Percentiles rank a stretch among this genome's conserved stretches.
phyloP scores from a whole-genome alignment of 352 stramenopile genomes.

The Globisporangium cederbergense region DNA sequence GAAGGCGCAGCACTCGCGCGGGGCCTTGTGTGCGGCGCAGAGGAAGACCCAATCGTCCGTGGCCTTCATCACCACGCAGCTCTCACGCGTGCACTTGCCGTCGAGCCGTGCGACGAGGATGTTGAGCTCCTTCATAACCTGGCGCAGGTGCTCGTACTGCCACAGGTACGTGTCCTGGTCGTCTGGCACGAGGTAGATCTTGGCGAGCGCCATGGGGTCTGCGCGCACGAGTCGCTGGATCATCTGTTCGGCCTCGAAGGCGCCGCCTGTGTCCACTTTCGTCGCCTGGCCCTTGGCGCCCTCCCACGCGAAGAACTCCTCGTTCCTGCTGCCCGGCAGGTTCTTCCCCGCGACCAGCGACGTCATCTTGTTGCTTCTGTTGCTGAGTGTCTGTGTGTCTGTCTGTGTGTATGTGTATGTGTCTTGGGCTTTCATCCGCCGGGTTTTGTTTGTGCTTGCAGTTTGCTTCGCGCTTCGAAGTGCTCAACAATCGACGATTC shows the following conservation, averaged over 20 bases:
- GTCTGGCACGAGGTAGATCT: constrained; percentile 73
- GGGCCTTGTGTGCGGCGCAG: constrained; percentile 77
- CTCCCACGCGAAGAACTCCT: constrained; percentile 82
- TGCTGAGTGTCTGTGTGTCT: too few species aligned
- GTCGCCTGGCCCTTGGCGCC: constrained; percentile 8
- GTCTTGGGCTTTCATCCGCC: too few species aligned
- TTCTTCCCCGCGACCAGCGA: constrained; percentile 67
- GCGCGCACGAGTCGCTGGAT: constrained; percentile 71
- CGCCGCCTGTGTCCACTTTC: constrained; percentile 33
- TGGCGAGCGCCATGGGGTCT: constrained; percentile 47
- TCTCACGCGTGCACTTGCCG: constrained; percentile 62
- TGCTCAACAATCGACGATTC: too few species aligned
- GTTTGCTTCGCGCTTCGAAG: not conserved
- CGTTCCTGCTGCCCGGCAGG: constrained; percentile 62
- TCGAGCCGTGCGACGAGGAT: constrained; percentile 66
- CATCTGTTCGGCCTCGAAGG: constrained; percentile 74
- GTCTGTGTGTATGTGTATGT: too few species aligned
- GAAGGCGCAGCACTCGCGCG: constrained; percentile 81
- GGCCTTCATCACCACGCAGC: constrained; percentile 77
- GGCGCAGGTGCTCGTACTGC: constrained; percentile 83
- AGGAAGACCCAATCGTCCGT: constrained; percentile 87
- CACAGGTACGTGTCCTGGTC: constrained; percentile 83
- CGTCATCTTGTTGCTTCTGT: constrained; percentile 21
- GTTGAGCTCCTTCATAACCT: constrained; percentile 85
- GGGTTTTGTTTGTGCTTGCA: not conserved